A percentile compares a stretch with the other conserved stretches of the same genome.
These are phyloP conservation scores for Shiraia bambusicola DNA, from an alignment of 2,329 filamentous ascomycete species.

Conservation along the genomic window DNA sequence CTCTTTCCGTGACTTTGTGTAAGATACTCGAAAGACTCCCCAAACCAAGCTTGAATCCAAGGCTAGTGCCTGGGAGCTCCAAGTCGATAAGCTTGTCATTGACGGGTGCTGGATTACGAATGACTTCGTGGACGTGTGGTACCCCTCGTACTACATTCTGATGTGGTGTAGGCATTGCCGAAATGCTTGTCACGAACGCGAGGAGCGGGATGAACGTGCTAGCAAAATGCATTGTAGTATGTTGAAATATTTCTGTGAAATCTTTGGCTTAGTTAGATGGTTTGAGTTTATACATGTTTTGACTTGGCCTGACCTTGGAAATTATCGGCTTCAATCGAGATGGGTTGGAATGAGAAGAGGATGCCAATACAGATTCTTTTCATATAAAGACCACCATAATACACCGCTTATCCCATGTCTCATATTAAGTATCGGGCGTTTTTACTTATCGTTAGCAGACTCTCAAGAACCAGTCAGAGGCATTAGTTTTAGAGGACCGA, in stretches of 20 bases:
- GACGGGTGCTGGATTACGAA: slow-evolving; percentile 22
- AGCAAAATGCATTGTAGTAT: slow-evolving; percentile 10
- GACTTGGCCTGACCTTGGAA: too few relatives aligned
- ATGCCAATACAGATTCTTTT: background rate
- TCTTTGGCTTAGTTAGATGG: background rate
- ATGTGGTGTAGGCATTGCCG: slow-evolving; percentile 11
- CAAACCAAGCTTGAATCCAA: too few relatives aligned
- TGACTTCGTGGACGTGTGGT: slow-evolving; percentile 16
- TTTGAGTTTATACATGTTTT: background rate
- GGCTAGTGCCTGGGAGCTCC: background rate
- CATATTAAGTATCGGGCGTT: too few relatives aligned
- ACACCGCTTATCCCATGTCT: too few relatives aligned
- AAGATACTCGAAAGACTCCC: too few relatives aligned
- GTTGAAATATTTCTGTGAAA: background rate
- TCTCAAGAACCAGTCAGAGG: too few relatives aligned
- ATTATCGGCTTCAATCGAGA: too few relatives aligned
- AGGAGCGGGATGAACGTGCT: slow-evolving; percentile 9
- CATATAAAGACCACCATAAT: background rate
- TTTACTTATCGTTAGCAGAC: too few relatives aligned
- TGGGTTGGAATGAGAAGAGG: too few relatives aligned
- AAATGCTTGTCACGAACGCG: slow-evolving; percentile 6
- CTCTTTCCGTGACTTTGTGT: background rate
- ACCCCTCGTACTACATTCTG: slow-evolving; percentile 6
- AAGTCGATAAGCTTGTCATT: slow-evolving; percentile 3
- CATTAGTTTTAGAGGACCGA: too few relatives aligned